These are phyloP conservation scores for Castanospermum australe DNA, from an alignment of 306 rosid genomes.

Conservation along the genomic window DNA sequence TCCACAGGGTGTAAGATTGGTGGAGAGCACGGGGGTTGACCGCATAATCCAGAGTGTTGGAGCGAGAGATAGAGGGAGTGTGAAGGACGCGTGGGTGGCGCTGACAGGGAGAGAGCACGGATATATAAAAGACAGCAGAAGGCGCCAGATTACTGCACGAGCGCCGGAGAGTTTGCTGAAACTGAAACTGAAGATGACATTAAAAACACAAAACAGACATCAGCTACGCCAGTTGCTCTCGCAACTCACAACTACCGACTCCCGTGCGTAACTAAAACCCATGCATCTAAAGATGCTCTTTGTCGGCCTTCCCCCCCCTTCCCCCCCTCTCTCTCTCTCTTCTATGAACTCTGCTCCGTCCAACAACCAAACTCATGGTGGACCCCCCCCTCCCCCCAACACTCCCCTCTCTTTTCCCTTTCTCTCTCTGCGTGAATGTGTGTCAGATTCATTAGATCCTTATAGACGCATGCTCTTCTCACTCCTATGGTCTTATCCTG, in stretches of 20 bases:
- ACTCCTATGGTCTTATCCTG: neutral
- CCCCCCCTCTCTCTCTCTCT: neutral
- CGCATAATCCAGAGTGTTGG: slow-evolving; percentile 13
- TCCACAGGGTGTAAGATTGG: neutral
- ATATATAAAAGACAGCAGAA: neutral
- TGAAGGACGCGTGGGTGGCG: slow-evolving; percentile 34
- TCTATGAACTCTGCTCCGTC: neutral
- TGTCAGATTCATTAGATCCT: neutral
- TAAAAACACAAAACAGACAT: neutral
- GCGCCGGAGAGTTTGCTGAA: slow-evolving; percentile 50
- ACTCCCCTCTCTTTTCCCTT: neutral
- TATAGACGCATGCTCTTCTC: neutral
- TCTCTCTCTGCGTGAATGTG: neutral
- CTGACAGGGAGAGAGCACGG: slow-evolving; percentile 44
- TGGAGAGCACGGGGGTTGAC: slow-evolving; percentile 19
- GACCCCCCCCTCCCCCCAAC: neutral
- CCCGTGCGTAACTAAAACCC: slow-evolving; percentile 18
- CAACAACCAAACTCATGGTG: neutral
- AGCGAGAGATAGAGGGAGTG: neutral
- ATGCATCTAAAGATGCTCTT: slow-evolving; percentile 60
- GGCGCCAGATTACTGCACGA: slow-evolving; percentile 17
- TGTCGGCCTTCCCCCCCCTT: slow-evolving; percentile 47
- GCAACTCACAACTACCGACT: neutral
- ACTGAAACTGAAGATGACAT: neutral
- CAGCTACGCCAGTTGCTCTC: neutral